phyloP scores from a whole-genome alignment of 345 rosid species.

The Arabis hirsuta region DNA sequence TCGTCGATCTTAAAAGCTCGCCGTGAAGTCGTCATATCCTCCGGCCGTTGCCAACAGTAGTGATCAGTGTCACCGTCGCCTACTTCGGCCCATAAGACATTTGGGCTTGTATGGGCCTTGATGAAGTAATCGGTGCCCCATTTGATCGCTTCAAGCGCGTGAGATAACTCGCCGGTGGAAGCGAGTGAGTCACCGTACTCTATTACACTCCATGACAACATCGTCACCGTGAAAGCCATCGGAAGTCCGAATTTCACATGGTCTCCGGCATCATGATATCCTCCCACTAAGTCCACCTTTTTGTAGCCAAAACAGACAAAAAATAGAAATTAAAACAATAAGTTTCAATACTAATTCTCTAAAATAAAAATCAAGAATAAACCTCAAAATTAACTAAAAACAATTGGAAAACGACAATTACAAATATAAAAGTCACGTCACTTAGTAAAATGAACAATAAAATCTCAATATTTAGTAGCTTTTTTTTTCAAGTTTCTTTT shows the following conservation, averaged over 20 bases:
- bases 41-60: constrained; percentile 98
- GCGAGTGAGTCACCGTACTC: constrained; percentile 71
- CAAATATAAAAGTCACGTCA: constrained; percentile 3
- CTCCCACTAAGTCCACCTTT: constrained; percentile 96
- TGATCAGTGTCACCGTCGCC: constrained; percentile 97
- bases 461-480: not conserved
- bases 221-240: constrained; percentile 94
- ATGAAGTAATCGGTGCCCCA: constrained; percentile 98
- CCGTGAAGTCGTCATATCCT: constrained; percentile 97
- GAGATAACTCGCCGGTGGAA: constrained; percentile 67
- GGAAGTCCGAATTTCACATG: constrained; percentile 95
- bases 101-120: constrained; percentile 85
- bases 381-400: not conserved
- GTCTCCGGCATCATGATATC: constrained; percentile 96
- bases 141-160: constrained; percentile 84
- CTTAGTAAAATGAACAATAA: constrained; percentile 2
- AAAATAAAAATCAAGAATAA: not conserved
- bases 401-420: not conserved
- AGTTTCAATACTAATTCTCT: not conserved
- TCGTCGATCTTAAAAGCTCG: constrained; percentile 83
- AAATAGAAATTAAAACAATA: not conserved
- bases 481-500: not conserved
- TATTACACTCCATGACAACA: constrained; percentile 87
- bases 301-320: not conserved
- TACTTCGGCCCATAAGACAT: constrained; percentile 90